These are phyloP conservation scores for Fusarium sulawesiense DNA, from an alignment of 2,329 filamentous ascomycete species.

Conservation along the genomic window DNA sequence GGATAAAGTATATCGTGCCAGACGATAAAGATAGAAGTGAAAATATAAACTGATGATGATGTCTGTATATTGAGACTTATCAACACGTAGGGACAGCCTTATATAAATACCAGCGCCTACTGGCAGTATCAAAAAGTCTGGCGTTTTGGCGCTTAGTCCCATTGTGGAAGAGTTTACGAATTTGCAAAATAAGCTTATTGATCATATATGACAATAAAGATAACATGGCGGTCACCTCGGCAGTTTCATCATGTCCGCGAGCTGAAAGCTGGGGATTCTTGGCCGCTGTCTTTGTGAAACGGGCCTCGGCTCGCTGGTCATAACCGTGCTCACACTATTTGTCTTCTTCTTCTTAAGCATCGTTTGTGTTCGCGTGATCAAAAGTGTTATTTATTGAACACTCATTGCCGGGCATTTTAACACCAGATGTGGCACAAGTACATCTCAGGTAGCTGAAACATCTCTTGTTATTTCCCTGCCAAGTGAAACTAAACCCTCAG, in stretches of 20 bases:
- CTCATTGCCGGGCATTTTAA: not conserved
- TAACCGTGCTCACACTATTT: not conserved
- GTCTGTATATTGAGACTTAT: not conserved
- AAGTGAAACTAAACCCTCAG: not conserved
- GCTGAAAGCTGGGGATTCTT: not conserved
- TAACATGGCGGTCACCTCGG: not conserved
- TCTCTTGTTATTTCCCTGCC: not conserved
- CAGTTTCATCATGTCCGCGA: not conserved
- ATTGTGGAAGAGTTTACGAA: not conserved
- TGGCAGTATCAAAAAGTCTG: accelerated
- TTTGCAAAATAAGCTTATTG: not conserved
- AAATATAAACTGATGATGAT: not conserved
- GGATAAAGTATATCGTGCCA: not conserved
- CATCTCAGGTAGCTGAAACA: not conserved
- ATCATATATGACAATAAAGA: not conserved
- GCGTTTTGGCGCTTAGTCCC: not conserved
- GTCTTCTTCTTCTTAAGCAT: not conserved
- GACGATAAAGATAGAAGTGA: not conserved
- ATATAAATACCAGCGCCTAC: not conserved
- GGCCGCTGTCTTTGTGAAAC: not conserved
- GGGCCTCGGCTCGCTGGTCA: not conserved
- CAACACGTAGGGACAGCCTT: not conserved
- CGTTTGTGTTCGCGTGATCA: not conserved
- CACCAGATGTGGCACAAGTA: not conserved
- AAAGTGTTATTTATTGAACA: not conserved